Conservation (phyloP, 257 asterid genomes). For the Fraxinus quadrangulata region DNA sequence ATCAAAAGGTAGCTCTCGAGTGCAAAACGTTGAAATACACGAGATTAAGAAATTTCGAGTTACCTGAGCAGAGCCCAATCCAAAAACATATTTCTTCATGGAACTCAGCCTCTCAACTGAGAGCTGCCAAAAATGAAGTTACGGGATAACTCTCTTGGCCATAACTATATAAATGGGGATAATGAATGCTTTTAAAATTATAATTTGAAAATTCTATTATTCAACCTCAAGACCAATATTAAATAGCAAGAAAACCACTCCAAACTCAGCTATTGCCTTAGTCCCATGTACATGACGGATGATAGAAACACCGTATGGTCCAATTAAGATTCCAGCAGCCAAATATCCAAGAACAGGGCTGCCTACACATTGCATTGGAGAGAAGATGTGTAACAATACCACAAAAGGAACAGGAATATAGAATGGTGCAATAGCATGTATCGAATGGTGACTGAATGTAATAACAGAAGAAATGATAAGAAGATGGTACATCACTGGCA, state of each 20-base stretch:
- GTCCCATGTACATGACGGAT: slow-evolving; percentile 97
- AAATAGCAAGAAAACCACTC: slow-evolving; percentile 96
- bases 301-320: slow-evolving; percentile 97
- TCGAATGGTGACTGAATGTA: background rate
- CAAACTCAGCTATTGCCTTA: slow-evolving; percentile 98
- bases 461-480: slow-evolving; percentile 4
- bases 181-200: background rate
- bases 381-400: slow-evolving; percentile 27
- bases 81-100: slow-evolving; percentile 98
- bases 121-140: slow-evolving; percentile 60
- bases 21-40: slow-evolving; percentile 7
- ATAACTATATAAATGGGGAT: slow-evolving; percentile 14
- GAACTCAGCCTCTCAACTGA: slow-evolving; percentile 98
- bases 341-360: slow-evolving; percentile 99
- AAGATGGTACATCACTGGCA: background rate
- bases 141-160: slow-evolving; percentile 17
- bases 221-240: slow-evolving; percentile 98
- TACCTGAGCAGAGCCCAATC: slow-evolving; percentile 99
- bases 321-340: slow-evolving; percentile 98
- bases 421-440: background rate
- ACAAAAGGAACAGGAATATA: slow-evolving; percentile 5
- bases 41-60: slow-evolving; percentile 29
- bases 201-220: slow-evolving; percentile 9
- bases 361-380: slow-evolving; percentile 53
- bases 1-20: slow-evolving; percentile 5